Conservation (phyloP, 2,329 filamentous ascomycete species). For the Aspergillus pseudoglaucus region DNA sequence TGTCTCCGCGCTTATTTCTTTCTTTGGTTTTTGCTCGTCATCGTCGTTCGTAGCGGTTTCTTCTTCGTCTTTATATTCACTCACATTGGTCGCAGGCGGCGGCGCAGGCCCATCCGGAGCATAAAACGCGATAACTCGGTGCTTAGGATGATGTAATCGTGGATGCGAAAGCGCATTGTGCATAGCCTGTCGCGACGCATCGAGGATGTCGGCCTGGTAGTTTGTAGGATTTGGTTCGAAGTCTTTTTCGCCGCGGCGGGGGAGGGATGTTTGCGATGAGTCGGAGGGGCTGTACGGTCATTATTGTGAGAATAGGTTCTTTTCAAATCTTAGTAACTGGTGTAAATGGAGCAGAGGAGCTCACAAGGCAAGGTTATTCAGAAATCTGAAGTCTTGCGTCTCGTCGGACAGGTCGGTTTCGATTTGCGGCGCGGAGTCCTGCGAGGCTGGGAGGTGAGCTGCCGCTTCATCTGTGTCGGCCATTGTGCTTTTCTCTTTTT, state of each 20-base stretch:
- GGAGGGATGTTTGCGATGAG: slow-evolving; percentile 46
- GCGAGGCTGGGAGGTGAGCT: slow-evolving; percentile 24
- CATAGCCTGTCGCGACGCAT: slow-evolving; percentile 79
- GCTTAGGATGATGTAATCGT: slow-evolving; percentile 63
- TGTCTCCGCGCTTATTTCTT: not conserved
- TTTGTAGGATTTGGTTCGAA: slow-evolving; percentile 89
- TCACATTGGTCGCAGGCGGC: slow-evolving; percentile 10
- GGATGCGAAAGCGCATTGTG: slow-evolving; percentile 76
- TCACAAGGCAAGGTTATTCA: slow-evolving; percentile 50
- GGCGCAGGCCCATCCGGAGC: slow-evolving; percentile 52
- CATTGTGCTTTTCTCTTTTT: slow-evolving; percentile 19
- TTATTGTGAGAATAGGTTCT: slow-evolving; percentile 24
- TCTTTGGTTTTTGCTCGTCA: not conserved
- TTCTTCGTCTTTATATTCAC: slow-evolving; percentile 12
- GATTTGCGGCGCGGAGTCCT: slow-evolving; percentile 26
- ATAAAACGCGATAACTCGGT: slow-evolving; percentile 65
- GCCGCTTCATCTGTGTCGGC: slow-evolving; percentile 41
- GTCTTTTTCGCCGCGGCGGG: slow-evolving; percentile 92
- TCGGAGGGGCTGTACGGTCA: slow-evolving; percentile 24
- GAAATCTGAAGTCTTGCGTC: slow-evolving; percentile 78
- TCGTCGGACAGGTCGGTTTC: slow-evolving; percentile 69
- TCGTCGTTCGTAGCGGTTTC: slow-evolving; percentile 8
- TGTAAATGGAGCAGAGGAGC: not conserved
- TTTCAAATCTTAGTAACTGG: slow-evolving; percentile 11
- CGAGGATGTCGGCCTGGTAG: slow-evolving; percentile 70